Evolutionary conservation across 2,329 filamentous ascomycete species (phyloP), one percentile per base, ranked within the genome.

Genomic region (Verticillium tricorpus): DNA sequence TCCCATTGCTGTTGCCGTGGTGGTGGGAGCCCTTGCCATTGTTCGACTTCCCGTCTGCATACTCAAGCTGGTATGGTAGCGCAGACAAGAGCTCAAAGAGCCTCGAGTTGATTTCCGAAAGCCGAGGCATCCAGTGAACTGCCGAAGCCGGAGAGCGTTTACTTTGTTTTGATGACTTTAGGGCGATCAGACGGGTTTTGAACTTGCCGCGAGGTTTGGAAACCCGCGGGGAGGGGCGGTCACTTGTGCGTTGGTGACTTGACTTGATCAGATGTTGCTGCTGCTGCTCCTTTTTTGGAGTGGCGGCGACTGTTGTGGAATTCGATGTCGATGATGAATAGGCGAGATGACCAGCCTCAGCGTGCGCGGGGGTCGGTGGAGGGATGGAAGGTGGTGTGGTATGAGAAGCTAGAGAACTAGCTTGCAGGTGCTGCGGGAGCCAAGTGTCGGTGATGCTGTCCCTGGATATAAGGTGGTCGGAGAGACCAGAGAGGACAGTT

Each of bases 81-180:
- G 68, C 66, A 15, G 72, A 71, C 55, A 73, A 69, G n/a, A 78
- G 73, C 65, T 74, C 73, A 67, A 76, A 70, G 9, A 78, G 69
- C 28, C 72, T 69, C 60, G 73, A 68, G 66, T 77, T 76, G 64
- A 78, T 72, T 57, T 76, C 70, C 31, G 73, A 73, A 61, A 78
- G 68, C 63, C 75, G 73, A 63, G 75, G 71, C 75, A 77, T 77
- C 71, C 73, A 76, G 70, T 72, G 69, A 61, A 71, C 65, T 57
- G 61, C 50, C 57, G 71, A 63, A 7, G 45, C 4, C 2, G 45
- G 22, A 11, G 45, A 12, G 19, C n/a, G 9, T 52, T 52, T 52
- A 19, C 35, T 67, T 62, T 37, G 56, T 8, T 57, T 37, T 37
- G 59, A 55, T 19, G 62, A 52, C 22, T 61, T 76, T 64, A 35